A percentile compares a stretch with the other conserved stretches of the same genome.
phyloP scores from a whole-genome alignment of 2,329 filamentous ascomycete genomes.

The Tolypocladium pustulatum region DNA sequence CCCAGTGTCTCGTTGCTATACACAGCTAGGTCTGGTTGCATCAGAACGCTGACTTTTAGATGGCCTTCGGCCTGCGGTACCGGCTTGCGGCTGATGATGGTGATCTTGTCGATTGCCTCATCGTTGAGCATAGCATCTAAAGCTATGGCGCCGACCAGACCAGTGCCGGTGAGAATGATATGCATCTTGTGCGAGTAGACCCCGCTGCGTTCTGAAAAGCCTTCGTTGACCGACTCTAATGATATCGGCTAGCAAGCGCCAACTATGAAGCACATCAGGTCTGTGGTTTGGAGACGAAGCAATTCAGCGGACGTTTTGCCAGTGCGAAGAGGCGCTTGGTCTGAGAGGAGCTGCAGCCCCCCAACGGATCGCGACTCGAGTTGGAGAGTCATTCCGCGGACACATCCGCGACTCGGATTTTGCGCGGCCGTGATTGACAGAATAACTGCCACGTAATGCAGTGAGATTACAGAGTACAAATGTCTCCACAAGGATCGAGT shows the following conservation, averaged over 20 bases:
- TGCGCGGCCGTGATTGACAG: too few relatives aligned
- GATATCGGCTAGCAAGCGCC: not conserved
- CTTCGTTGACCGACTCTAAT: not conserved
- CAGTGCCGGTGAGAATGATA: conserved; percentile 5
- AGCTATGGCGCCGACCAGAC: conserved; percentile 4
- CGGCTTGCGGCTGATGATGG: conserved; percentile 4
- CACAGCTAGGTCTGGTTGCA: conserved; percentile 3
- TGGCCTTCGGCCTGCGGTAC: conserved; percentile 5
- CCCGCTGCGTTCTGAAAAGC: not conserved
- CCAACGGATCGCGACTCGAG: too few relatives aligned
- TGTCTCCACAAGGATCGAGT: too few relatives aligned
- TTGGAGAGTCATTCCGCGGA: too few relatives aligned
- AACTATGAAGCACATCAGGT: too few relatives aligned
- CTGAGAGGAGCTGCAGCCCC: too few relatives aligned
- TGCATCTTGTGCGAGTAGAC: conserved; percentile 1
- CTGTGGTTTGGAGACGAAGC: too few relatives aligned
- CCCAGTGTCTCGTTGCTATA: conserved; percentile 2
- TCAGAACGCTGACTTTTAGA: conserved; percentile 2
- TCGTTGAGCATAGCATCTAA: conserved; percentile 5
- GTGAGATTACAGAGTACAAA: too few relatives aligned
- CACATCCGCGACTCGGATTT: too few relatives aligned
- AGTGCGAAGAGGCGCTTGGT: too few relatives aligned
- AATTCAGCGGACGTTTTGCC: too few relatives aligned
- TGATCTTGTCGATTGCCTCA: conserved; percentile 4
- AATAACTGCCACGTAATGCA: too few relatives aligned